These are phyloP conservation scores for Plasmopara halstedii DNA, from an alignment of 352 stramenopile species.

Conservation along the genomic window DNA sequence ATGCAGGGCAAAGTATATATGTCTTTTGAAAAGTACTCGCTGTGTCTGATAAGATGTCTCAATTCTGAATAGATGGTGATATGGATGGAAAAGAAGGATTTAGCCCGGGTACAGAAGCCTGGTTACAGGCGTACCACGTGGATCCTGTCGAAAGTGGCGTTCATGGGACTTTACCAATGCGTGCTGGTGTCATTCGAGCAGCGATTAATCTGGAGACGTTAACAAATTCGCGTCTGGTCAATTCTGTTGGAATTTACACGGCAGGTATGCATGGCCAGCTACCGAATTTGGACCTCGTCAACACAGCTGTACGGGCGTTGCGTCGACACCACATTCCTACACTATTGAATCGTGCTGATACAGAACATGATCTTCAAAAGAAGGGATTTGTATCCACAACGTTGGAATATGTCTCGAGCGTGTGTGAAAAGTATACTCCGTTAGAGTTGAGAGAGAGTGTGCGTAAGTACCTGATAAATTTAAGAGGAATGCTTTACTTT, in stretches of 20 bases:
- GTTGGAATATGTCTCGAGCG: neutral
- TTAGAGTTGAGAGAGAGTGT: slow-evolving; percentile 13
- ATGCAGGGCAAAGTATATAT: too few relatives aligned
- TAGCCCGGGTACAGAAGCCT: slow-evolving; percentile 56
- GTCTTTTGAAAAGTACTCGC: too few relatives aligned
- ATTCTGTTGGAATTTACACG: slow-evolving; percentile 46
- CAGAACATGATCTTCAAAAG: neutral
- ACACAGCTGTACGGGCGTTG: slow-evolving; percentile 54
- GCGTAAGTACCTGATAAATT: slow-evolving; percentile 41
- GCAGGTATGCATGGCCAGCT: slow-evolving; percentile 79
- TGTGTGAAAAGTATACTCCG: slow-evolving; percentile 9
- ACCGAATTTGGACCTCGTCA: slow-evolving; percentile 83
- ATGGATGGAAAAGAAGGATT: slow-evolving; percentile 55
- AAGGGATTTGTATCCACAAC: slow-evolving; percentile 5
- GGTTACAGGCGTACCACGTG: slow-evolving; percentile 63
- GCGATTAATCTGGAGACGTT: slow-evolving; percentile 68
- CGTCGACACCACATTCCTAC: slow-evolving; percentile 36
- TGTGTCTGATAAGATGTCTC: neutral
- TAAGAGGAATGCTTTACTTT: slow-evolving; percentile 71
- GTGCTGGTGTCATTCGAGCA: slow-evolving; percentile 68
- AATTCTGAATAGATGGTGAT: slow-evolving; percentile 35
- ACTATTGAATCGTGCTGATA: slow-evolving; percentile 38
- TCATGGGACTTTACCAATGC: slow-evolving; percentile 40
- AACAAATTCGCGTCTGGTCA: slow-evolving; percentile 14
- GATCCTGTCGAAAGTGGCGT: slow-evolving; percentile 26